These are phyloP conservation scores for Jamesozyma jinghongensis DNA, from an alignment of 805 yeast genomes.

Conservation along the genomic window DNA sequence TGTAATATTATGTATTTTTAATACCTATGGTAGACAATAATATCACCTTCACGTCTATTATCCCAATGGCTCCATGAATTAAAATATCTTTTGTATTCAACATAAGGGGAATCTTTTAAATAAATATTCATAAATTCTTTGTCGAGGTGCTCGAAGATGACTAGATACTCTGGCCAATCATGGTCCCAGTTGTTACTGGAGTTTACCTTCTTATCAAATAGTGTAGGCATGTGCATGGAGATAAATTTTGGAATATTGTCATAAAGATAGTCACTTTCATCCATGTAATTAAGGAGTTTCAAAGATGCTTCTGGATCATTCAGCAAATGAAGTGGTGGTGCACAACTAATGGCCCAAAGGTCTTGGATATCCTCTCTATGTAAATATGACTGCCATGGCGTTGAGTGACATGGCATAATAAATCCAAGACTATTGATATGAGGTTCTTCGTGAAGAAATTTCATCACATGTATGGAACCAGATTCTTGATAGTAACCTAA, in stretches of 20 bases:
- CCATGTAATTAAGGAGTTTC: slow-evolving; percentile 47
- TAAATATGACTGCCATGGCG: slow-evolving; percentile 85
- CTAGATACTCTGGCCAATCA: slow-evolving; percentile 65
- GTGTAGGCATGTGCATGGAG: slow-evolving; percentile 40
- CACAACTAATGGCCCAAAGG: slow-evolving; percentile 79
- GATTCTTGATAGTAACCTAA: slow-evolving; percentile 63
- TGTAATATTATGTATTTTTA: too few species aligned
- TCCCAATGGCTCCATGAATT: slow-evolving; percentile 87
- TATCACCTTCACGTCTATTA: slow-evolving; percentile 64
- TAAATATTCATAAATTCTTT: slow-evolving; percentile 33
- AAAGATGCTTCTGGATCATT: slow-evolving; percentile 21
- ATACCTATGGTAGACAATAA: slow-evolving; percentile 43
- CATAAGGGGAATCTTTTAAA: slow-evolving; percentile 37
- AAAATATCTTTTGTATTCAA: slow-evolving; percentile 49
- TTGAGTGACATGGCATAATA: slow-evolving; percentile 92
- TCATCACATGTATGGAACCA: slow-evolving; percentile 69
- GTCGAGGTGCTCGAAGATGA: slow-evolving; percentile 60
- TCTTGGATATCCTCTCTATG: slow-evolving; percentile 46
- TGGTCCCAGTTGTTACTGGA: slow-evolving; percentile 22
- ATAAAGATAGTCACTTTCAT: slow-evolving; percentile 81
- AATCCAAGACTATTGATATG: slow-evolving; percentile 56
- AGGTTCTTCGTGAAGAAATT: slow-evolving; percentile 37
- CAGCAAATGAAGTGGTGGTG: slow-evolving; percentile 59
- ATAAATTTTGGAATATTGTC: slow-evolving; percentile 54
- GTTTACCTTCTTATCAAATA: slow-evolving; percentile 7